Evolutionary conservation across 345 rosid genomes (phyloP), one percentile per base, ranked within the genome.

Genomic region (Brassica nigra): DNA sequence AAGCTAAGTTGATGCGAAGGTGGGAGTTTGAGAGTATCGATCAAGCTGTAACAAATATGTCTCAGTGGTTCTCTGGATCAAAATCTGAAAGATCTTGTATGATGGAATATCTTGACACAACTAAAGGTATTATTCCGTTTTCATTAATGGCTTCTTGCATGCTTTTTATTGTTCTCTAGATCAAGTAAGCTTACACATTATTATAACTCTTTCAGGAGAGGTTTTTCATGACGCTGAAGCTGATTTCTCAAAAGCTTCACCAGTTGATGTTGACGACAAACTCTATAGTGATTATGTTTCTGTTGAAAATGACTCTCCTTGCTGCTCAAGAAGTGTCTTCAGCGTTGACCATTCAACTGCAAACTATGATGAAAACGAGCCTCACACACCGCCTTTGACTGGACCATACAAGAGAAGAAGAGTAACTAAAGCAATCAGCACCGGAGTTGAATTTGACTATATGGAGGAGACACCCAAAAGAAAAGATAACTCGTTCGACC

Each of bases 21-120:
- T 96, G 98, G 99, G 99, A 96, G 80, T 96, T 96, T 80, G 98
- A 93, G 71, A 89, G 99, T 81, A 86, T 93, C 54, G 49, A 82
- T 37, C 98, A 96, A 78, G 99, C 97, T 55, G 88, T 81, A 62
- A 80, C 75, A 52, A 87, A 82, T 72, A 83, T 89, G 68, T 77
- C 89, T 62, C 87, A 84, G 58, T 96, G 99, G 98, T 93, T 96
- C 87, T 90, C 89, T 0, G 98, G 98, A 76, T 84, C 93, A 52
- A 34, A 18, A 62, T 74, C 80, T 9, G 97, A 96, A 54, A 78
- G 66, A 80, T 85, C 49, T 67, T 84, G 59, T 74, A 80, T 96
- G 83, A 86, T 75, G 80, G 86, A 86, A 68, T 86, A 87, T 84
- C 85, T 96, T 68, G 85, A 87, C 63, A 78, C 85, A 65, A 68